A percentile compares a stretch with the other conserved stretches of the same genome.
Conservation (phyloP, 768 basidiomycete species). For the Pisolithus albus region DNA sequence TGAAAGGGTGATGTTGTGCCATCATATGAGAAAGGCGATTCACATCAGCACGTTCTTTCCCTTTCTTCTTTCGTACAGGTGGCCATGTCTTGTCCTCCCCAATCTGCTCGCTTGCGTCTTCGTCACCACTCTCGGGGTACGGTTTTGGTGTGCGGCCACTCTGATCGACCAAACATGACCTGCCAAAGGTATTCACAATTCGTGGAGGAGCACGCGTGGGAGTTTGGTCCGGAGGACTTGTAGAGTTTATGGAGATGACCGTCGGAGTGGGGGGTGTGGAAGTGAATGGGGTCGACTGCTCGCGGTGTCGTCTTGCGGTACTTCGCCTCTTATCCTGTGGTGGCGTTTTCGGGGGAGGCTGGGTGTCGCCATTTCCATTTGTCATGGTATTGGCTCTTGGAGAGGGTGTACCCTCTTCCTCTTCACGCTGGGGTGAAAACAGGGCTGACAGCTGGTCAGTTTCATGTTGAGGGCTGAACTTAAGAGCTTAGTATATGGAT, state of each 20-base stretch:
- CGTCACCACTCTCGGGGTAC: not conserved
- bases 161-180: constrained; percentile 15
- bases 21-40: too few relatives aligned
- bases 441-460: too few relatives aligned
- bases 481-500: too few relatives aligned
- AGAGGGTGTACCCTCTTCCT: too few relatives aligned
- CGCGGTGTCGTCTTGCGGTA: not conserved
- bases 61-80: not conserved
- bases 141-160: constrained; percentile 10
- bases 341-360: too few relatives aligned
- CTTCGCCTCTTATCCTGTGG: too few relatives aligned
- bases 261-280: constrained; percentile 13
- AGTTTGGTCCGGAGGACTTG: not conserved
- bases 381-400: too few relatives aligned
- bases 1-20: constrained; percentile 5
- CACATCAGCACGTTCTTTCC: not conserved
- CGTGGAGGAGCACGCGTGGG: constrained; percentile 17
- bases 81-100: too few relatives aligned
- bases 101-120: not conserved
- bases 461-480: too few relatives aligned
- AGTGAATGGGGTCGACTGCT: constrained; percentile 11
- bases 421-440: too few relatives aligned
- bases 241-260: not conserved
- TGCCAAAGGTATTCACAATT: constrained; percentile 11
- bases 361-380: too few relatives aligned